phyloP scores from a whole-genome alignment of 2,329 filamentous ascomycete genomes.

The Calonectria honghensis region DNA sequence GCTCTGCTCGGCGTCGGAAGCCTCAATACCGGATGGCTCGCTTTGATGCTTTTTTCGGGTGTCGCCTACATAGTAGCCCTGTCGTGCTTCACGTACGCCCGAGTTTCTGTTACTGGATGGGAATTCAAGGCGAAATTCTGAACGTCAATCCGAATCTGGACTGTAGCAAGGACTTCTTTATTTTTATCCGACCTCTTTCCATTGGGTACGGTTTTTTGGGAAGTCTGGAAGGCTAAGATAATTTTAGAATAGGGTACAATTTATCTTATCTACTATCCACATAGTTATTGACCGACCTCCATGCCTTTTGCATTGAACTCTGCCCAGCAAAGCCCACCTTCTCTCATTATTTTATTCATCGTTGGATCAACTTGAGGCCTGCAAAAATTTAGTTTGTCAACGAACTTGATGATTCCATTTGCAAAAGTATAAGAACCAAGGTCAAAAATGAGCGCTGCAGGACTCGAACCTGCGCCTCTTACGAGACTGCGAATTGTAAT shows the following conservation, averaged over 20 bases:
- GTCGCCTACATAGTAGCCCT: constrained; percentile 54
- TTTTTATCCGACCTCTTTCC: background rate
- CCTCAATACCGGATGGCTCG: constrained; percentile 59
- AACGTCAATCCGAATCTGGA: background rate
- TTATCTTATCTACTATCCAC: background rate
- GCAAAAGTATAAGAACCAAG: background rate
- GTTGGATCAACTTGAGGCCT: background rate
- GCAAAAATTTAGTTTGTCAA: background rate
- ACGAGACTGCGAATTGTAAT: constrained; percentile 28
- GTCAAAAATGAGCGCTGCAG: constrained; percentile 22
- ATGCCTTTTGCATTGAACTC: background rate
- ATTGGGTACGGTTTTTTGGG: background rate
- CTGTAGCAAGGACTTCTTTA: background rate
- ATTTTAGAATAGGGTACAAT: constrained; percentile 2
- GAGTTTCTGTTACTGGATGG: constrained; percentile 5
- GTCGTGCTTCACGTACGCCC: background rate
- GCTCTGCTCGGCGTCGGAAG: constrained; percentile 57
- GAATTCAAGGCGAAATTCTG: background rate
- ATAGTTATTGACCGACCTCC: background rate
- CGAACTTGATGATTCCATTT: background rate
- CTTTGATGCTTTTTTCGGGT: constrained; percentile 63
- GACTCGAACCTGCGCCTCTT: constrained; percentile 28
- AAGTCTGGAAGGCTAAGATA: background rate
- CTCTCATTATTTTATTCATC: background rate
- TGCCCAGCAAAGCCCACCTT: background rate